Evolutionary conservation across 805 yeast species (phyloP), one percentile per base, ranked within the genome.

Genomic region (Starmerella geochares): DNA sequence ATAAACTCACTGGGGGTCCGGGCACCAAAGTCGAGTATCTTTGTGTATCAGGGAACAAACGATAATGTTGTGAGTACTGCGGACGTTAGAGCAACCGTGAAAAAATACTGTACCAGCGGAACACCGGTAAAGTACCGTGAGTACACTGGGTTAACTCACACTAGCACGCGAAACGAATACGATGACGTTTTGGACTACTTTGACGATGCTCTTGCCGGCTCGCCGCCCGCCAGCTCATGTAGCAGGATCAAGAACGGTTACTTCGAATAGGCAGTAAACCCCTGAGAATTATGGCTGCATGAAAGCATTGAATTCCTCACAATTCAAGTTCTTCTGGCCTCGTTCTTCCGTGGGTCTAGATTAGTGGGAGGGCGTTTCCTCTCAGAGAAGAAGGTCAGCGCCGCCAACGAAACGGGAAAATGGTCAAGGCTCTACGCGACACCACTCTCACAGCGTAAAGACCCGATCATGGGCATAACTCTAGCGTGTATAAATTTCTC

Each of bases 1-100:
- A 51, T 56, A 23, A 59, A 59, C 42, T 38, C 49, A 14, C 52
- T 59, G 21, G 66, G 65, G 14, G 27, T 46, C 27, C 21, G 41
- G 8, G 54, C 54, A 4, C 64, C 65, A 13, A 52, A 48, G 24
- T 39, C 49, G 7, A 60, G 59, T 2, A 4, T 61, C 46, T 56
- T 49, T 45, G 51, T 63, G 14, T 62, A 62, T 54, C 64, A 61
- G 28, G 61, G 62, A 14, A 45, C 46, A 29, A 40, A 48, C 17
- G 67, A 64, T 48, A 58, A 51, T 31, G 51, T 58, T 3, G 57
- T 58, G 5, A 54, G 55, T 16, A 41, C 49, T 3, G 29, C 21
- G 2, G 55, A 48, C 19, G 60, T 61, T 9, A 56, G 54, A 9
- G 21, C 19, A 2, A 40, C 52, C 13, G 54, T 55, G 31, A 46